Conservation (phyloP, 176 grass and related monocot genomes). For the Ensete ventricosum region DNA sequence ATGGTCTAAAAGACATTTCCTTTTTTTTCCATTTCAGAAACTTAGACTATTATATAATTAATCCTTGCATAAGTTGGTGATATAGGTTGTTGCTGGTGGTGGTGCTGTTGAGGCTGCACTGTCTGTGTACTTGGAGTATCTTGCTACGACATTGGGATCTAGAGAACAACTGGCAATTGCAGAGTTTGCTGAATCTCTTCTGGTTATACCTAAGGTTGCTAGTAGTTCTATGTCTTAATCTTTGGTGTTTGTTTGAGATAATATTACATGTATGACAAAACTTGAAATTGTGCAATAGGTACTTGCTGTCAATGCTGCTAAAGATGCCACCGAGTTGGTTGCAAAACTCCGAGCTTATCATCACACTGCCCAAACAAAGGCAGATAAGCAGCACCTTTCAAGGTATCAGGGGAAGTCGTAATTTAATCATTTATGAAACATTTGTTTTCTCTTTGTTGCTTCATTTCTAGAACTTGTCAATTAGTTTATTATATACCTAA, state of each 20-base stretch:
- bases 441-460: not conserved
- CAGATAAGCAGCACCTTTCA: constrained; percentile 82
- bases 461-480: not conserved
- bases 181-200: constrained; percentile 77
- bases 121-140: constrained; percentile 87
- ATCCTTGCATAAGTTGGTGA: not conserved
- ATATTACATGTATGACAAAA: constrained; percentile 5
- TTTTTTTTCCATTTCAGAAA: not conserved
- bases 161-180: constrained; percentile 74
- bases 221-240: not conserved
- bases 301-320: constrained; percentile 88
- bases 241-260: not conserved
- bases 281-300: constrained; percentile 33
- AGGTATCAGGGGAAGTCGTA: constrained; percentile 25
- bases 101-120: constrained; percentile 79
- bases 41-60: not conserved
- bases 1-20: no score
- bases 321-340: constrained; percentile 78
- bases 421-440: no score
- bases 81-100: constrained; percentile 88
- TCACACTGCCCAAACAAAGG: constrained; percentile 76
- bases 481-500: not conserved
- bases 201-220: constrained; percentile 77
- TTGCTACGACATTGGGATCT: constrained; percentile 73
- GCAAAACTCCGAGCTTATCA: constrained; percentile 91